A percentile compares a stretch with the other conserved stretches of the same genome.
These are phyloP conservation scores for Fusarium foetens DNA, from an alignment of 2,329 filamentous ascomycete genomes.

Conservation along the genomic window DNA sequence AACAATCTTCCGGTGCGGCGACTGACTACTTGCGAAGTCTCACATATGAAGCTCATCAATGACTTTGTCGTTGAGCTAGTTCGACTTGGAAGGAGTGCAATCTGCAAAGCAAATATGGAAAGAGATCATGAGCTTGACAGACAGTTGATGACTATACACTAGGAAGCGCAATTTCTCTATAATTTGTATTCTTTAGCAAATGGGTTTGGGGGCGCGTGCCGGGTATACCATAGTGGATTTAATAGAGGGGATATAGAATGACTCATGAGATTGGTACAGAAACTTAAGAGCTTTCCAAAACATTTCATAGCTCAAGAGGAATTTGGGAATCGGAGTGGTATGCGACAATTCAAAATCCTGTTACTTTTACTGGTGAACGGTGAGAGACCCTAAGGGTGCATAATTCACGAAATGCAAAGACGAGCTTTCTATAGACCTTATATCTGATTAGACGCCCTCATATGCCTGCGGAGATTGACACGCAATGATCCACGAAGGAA, in stretches of 20 bases:
- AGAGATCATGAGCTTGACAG: neutral
- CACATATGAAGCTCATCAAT: constrained; percentile 54
- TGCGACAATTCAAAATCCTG: neutral
- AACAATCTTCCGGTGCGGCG: constrained; percentile 49
- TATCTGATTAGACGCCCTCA: neutral
- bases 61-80: constrained; percentile 57
- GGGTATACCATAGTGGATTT: neutral
- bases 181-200: neutral
- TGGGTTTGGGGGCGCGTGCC: neutral
- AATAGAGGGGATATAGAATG: neutral
- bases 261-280: neutral
- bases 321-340: too few species aligned
- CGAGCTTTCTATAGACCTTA: neutral
- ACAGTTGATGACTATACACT: neutral
- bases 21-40: constrained; percentile 49
- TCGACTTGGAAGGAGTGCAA: constrained; percentile 56
- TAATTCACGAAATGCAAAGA: too few species aligned
- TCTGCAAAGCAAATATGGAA: constrained; percentile 39
- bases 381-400: accelerated
- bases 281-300: neutral
- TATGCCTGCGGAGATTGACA: neutral
- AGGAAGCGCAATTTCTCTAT: neutral
- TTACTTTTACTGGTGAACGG: neutral
- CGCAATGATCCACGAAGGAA: neutral
- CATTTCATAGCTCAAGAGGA: too few species aligned